Base-by-base conservation (phyloP, 1,284 basidiomycete genomes). In the Papiliotrema nemorosa region DNA sequence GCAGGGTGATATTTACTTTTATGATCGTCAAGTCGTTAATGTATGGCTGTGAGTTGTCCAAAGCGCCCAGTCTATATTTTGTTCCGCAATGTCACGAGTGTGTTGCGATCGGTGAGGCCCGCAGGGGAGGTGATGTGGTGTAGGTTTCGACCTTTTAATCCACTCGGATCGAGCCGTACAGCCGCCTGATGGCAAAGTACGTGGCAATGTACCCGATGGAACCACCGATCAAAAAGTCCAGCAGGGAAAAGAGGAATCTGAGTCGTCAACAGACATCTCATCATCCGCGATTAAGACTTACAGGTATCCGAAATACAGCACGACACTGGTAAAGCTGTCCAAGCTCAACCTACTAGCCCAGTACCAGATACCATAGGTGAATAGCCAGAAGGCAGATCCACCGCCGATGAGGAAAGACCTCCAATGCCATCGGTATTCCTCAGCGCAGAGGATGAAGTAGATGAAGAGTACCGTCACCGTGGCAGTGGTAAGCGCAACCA, bases 381-480 rank as follows among this genome's bases (percentile, higher is more conserved):
- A 78, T 29, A 97, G 77, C 93, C 94, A 98, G 72, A 96, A 84
- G 0, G 92, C 87, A 53, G 87, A 89, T 20, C 91, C 91, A 5
- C 92, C 94, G 27, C 93, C 94, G n/a, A 86, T 87, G 58, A 96
- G 70, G 80, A 97, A 97, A 4, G 90, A 82, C 37, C 91, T 82
- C 93, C 94, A 97, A 58, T 98, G 93, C 93, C 93, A 98, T 57
- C 89, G 80, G 75, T 97, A 97, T 67, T 98, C 93, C 73, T 97
- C 94, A 10, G 90, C 87, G 59, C 93, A 97, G 14, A 98, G 81
- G 52, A 86, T 80, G 73, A 97, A 97, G 78, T 98, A 96, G 1
- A 85, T 86, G 74, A 92, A 90, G 9, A 96, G 79, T 58, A 94
- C 88, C 3, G 89, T 85, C 31, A 92, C 88, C 0, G 90, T 92